Conservation (phyloP, 1,284 basidiomycete species). For the Fomitopsis pinicola region DNA sequence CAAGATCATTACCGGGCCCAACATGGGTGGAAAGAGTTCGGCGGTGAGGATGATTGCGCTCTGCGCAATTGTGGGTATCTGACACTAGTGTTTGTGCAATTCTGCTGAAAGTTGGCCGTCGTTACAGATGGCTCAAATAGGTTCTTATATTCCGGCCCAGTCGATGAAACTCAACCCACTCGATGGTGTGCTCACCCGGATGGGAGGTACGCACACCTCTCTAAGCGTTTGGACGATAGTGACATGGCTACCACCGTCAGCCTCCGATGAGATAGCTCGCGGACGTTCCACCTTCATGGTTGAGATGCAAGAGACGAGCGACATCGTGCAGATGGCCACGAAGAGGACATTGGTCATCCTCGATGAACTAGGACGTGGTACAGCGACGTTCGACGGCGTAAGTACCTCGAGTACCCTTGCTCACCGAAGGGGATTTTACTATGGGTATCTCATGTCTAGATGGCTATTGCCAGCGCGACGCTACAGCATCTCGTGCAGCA, state of each 20-base stretch:
- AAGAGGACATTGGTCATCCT: slow-evolving; percentile 77
- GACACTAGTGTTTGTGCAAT: neutral
- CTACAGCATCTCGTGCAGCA: slow-evolving; percentile 67
- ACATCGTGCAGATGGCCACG: slow-evolving; percentile 78
- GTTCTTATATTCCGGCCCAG: slow-evolving; percentile 74
- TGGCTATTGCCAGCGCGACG: slow-evolving; percentile 80
- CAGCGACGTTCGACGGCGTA: slow-evolving; percentile 83
- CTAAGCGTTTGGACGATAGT: neutral
- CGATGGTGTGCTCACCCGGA: slow-evolving; percentile 83
- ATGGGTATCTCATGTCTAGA: slow-evolving; percentile 38
- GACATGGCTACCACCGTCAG: slow-evolving; percentile 32
- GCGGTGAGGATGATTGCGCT: slow-evolving; percentile 73
- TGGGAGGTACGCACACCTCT: slow-evolving; percentile 57
- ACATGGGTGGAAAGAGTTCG: slow-evolving; percentile 83
- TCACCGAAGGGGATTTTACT: neutral
- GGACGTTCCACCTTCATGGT: slow-evolving; percentile 95
- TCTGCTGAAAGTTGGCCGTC: neutral
- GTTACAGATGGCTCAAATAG: slow-evolving; percentile 41
- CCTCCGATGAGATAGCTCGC: slow-evolving; percentile 80
- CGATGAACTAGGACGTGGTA: slow-evolving; percentile 83
- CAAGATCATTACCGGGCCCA: slow-evolving; percentile 81
- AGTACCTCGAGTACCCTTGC: slow-evolving; percentile 19
- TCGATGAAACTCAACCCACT: slow-evolving; percentile 71
- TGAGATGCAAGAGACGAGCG: slow-evolving; percentile 91
- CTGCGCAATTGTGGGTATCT: slow-evolving; percentile 52